Conservation (phyloP, 768 basidiomycete species). For the Saitozyma sp. region DNA sequence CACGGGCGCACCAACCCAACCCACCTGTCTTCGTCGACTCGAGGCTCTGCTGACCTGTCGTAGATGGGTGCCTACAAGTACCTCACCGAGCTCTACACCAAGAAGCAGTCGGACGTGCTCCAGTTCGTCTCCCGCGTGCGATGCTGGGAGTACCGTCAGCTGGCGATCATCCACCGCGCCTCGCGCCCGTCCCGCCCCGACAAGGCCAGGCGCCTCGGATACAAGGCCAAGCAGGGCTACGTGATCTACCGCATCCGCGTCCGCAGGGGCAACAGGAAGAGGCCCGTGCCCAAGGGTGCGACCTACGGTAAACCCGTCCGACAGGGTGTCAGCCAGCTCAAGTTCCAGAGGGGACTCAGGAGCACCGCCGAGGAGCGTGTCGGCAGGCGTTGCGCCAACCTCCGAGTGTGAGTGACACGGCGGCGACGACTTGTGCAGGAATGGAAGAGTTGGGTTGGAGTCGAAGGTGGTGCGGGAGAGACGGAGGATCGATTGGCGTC, state of each 20-base stretch:
- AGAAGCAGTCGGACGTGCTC: slow-evolving; percentile 67
- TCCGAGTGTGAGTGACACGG: slow-evolving; percentile 65
- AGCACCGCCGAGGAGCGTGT: slow-evolving; percentile 97
- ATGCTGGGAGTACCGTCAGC: slow-evolving; percentile 98
- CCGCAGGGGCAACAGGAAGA: slow-evolving; percentile 97
- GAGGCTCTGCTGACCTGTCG: background rate
- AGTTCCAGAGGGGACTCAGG: slow-evolving; percentile 90
- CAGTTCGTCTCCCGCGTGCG: slow-evolving; percentile 97
- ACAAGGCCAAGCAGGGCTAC: slow-evolving; percentile 99
- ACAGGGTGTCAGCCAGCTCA: slow-evolving; percentile 97
- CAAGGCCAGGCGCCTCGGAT: slow-evolving; percentile 96
- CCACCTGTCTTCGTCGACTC: background rate
- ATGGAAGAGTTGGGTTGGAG: background rate
- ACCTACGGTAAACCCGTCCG: slow-evolving; percentile 99
- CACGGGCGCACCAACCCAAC: no score
- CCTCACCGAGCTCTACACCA: slow-evolving; percentile 95
- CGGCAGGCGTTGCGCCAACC: slow-evolving; percentile 90
- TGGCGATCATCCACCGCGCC: slow-evolving; percentile 97
- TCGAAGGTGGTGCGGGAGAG: background rate
- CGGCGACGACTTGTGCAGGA: background rate
- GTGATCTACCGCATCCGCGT: slow-evolving; percentile 97
- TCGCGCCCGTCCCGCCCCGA: slow-evolving; percentile 97
- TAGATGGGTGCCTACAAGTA: slow-evolving; percentile 63
- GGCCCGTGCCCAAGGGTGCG: slow-evolving; percentile 98
- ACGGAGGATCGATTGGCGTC: background rate